Evolutionary conservation across 208 protist species (phyloP).

Genomic region (Leishmania mexicana): DNA sequence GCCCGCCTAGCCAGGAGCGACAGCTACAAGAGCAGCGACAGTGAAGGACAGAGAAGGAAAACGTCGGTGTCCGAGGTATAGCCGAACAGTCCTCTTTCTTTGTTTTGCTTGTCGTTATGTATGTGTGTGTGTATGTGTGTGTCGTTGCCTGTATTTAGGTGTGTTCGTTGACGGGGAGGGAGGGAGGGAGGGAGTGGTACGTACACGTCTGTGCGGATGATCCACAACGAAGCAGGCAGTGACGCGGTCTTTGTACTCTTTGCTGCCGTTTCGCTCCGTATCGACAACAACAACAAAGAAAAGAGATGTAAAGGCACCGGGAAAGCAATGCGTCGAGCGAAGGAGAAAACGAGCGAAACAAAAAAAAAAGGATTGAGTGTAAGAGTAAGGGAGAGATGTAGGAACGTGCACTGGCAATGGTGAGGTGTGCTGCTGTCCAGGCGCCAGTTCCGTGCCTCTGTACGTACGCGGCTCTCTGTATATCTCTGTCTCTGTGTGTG

Average conservation of each 20-base stretch:
- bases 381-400: not conserved
- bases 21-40: not conserved
- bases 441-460: not conserved
- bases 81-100: not conserved
- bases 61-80: not conserved
- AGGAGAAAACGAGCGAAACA: conserved; percentile 20
- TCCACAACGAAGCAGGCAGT: not conserved
- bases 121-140: not conserved
- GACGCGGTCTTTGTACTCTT: not conserved
- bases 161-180: not conserved
- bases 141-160: not conserved
- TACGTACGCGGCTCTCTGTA: not conserved
- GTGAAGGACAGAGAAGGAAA: not conserved
- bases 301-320: not conserved
- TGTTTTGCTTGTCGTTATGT: not conserved
- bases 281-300: not conserved
- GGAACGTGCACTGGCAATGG: not conserved
- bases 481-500: no score
- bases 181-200: not conserved
- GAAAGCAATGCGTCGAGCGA: not conserved
- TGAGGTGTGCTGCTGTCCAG: not conserved
- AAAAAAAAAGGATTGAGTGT: not conserved
- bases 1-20: not conserved
- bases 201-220: not conserved
- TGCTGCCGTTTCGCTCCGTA: not conserved